phyloP scores from a whole-genome alignment of 805 yeast genomes.

The Hanseniaspora valbyensis region DNA sequence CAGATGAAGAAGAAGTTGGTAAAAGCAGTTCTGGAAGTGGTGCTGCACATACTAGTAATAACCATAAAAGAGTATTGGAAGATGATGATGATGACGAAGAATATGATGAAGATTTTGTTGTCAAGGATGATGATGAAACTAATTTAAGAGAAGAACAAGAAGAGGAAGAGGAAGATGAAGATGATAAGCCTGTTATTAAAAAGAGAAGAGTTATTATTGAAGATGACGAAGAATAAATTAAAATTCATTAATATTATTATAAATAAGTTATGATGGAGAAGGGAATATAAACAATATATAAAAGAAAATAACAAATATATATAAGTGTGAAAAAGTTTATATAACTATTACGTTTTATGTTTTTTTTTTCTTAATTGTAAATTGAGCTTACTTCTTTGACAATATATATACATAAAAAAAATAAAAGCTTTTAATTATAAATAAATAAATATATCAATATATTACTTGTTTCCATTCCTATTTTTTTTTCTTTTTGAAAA shows the following conservation, averaged over 20 bases:
- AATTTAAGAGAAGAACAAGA: slow-evolving; percentile 18
- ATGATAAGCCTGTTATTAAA: slow-evolving; percentile 16
- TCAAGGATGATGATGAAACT: slow-evolving; percentile 21
- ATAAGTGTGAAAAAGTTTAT: no score
- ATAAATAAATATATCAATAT: no score
- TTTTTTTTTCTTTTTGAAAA: no score
- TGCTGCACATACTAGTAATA: background rate
- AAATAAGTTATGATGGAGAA: background rate
- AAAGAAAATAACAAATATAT: no score
- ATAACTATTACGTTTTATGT: no score
- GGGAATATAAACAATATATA: background rate
- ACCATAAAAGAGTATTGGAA: background rate
- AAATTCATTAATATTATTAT: background rate
- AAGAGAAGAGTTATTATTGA: slow-evolving; percentile 20
- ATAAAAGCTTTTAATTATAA: background rate
- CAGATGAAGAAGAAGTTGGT: slow-evolving; percentile 25
- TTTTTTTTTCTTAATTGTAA: no score
- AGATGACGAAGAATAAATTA: slow-evolving; percentile 22
- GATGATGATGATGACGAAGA: slow-evolving; percentile 3
- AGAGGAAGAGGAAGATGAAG: slow-evolving; percentile 20
- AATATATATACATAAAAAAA: background rate
- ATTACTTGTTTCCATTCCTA: no score
- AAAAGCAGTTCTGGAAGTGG: slow-evolving; percentile 15
- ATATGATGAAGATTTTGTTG: slow-evolving; percentile 16
- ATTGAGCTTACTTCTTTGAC: no score